These are phyloP conservation scores for Pichia sp. DNA, from an alignment of 1,139 yeast species.

Conservation along the genomic window DNA sequence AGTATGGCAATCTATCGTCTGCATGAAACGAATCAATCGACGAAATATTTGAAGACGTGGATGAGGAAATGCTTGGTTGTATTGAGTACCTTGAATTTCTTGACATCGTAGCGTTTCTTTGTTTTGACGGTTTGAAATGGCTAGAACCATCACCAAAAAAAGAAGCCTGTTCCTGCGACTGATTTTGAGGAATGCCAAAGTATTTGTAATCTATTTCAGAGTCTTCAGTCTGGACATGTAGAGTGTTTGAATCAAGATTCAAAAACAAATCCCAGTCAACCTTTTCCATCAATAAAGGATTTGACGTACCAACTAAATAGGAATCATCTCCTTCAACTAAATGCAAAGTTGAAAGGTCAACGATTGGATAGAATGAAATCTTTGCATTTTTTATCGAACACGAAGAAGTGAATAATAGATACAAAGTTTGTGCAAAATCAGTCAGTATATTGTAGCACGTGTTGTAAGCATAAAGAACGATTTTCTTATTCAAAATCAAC, in stretches of 20 bases:
- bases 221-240: conserved; percentile 1
- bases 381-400: conserved; percentile 31
- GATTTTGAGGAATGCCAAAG: neutral
- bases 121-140: neutral
- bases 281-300: conserved; percentile 39
- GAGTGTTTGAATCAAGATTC: conserved; percentile 33
- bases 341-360: conserved; percentile 45
- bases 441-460: conserved; percentile 40
- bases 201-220: conserved; percentile 3
- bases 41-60: conserved; percentile 3
- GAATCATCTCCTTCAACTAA: conserved; percentile 35
- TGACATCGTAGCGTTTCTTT: neutral
- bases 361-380: conserved; percentile 39
- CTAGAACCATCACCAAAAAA: neutral
- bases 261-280: conserved; percentile 43
- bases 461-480: conserved; percentile 42
- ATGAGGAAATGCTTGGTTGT: conserved; percentile 1
- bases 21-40: conserved; percentile 10
- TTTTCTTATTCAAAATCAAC: conserved; percentile 39
- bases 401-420: conserved; percentile 30
- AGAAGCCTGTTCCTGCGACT: neutral
- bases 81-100: neutral
- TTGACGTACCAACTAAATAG: conserved; percentile 48
- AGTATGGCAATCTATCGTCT: conserved; percentile 6
- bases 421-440: conserved; percentile 36